Conservation (phyloP, 192 early-diverging fungal species). For the Entomortierella lignicola region DNA sequence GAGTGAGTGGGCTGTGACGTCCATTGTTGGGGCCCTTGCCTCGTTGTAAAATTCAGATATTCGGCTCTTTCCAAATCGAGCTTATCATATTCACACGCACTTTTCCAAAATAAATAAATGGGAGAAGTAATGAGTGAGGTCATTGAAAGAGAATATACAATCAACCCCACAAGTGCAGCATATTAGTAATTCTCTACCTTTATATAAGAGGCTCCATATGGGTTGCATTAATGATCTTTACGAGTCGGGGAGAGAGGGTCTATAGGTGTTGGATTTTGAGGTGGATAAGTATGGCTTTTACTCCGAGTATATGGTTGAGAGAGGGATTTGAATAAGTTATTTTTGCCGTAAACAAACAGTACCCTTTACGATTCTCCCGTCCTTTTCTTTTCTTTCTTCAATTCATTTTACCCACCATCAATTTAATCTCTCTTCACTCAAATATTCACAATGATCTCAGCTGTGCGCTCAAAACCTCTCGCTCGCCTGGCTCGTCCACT, state of each 20-base stretch:
- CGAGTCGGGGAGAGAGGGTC: no score
- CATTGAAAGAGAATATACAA: neutral
- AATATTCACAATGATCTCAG: conserved; percentile 45
- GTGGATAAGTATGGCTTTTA: no score
- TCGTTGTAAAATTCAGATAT: no score
- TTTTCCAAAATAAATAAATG: neutral
- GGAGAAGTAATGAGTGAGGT: neutral
- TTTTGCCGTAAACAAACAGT: conserved; percentile 18
- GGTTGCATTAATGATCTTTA: no score
- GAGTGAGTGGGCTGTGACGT: conserved; percentile 6
- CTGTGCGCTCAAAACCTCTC: conserved; percentile 53
- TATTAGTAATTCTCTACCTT: neutral
- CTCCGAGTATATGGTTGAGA: neutral
- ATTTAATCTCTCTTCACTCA: conserved; percentile 1
- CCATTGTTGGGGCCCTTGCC: conserved; percentile 4
- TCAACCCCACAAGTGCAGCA: neutral
- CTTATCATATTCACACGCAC: conserved; percentile 15
- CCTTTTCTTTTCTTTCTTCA: conserved; percentile 14
- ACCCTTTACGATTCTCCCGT: neutral
- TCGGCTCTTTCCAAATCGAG: conserved; percentile 14
- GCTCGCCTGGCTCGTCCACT: conserved; percentile 43
- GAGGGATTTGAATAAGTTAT: neutral
- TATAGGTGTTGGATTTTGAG: no score
- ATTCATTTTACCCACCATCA: neutral
- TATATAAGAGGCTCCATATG: no score